Evolutionary conservation across 768 basidiomycete species (phyloP).

Genomic region (Kwoniella shandongensis): DNA sequence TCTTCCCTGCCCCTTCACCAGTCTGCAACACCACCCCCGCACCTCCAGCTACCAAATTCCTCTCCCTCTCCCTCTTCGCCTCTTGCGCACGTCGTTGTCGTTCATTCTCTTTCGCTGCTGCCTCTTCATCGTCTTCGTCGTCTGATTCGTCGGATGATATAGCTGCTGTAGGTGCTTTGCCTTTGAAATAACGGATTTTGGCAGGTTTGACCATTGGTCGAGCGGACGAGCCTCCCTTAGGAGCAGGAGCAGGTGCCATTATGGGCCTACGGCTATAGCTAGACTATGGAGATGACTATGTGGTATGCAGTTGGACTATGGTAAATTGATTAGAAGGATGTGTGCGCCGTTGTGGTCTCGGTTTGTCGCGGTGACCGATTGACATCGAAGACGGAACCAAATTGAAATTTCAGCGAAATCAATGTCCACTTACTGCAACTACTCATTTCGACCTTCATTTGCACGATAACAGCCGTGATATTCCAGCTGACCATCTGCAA

Average conservation of each 20-base stretch:
- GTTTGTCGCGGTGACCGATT: too few relatives aligned
- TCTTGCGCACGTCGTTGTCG: neutral
- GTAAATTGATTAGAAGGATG: too few relatives aligned
- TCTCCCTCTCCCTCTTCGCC: constrained; percentile 20
- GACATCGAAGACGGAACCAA: constrained; percentile 10
- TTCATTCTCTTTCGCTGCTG: constrained; percentile 7
- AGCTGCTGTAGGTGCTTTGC: constrained; percentile 40
- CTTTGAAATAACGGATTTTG: constrained; percentile 46
- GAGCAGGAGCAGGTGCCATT: constrained; percentile 15
- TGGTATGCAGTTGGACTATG: too few relatives aligned
- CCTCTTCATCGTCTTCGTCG: constrained; percentile 31
- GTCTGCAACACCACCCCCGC: constrained; percentile 42
- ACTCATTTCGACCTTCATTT: too few relatives aligned
- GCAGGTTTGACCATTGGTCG: constrained; percentile 29
- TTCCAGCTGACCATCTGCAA: too few relatives aligned
- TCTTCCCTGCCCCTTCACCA: constrained; percentile 11
- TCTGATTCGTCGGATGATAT: constrained; percentile 38
- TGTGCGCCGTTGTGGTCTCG: too few relatives aligned
- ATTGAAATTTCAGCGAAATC: constrained; percentile 5
- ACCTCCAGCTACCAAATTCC: constrained; percentile 46
- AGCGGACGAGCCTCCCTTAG: constrained; percentile 1
- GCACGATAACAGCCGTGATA: too few relatives aligned
- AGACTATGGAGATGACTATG: too few relatives aligned
- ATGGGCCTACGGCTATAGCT: too few relatives aligned
- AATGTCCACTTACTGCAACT: neutral